These are phyloP conservation scores for Exophiala sp. DNA, from an alignment of 2,329 filamentous ascomycete genomes.

Conservation along the genomic window DNA sequence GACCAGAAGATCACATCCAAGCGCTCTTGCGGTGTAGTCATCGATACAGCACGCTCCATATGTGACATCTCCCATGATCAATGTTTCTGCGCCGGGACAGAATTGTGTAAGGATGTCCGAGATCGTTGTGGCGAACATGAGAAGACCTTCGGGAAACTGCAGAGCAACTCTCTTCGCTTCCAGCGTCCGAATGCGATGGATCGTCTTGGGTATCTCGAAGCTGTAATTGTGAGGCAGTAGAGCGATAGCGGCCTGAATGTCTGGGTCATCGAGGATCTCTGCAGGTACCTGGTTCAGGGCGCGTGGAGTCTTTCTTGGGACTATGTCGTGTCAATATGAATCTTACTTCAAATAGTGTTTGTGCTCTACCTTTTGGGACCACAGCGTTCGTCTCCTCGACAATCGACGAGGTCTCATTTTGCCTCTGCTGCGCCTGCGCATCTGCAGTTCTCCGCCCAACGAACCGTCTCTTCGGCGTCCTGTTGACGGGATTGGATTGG, in stretches of 20 bases:
- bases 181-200: slow-evolving; percentile 82
- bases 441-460: slow-evolving; percentile 74
- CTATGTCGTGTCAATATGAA: slow-evolving; percentile 40
- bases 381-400: slow-evolving; percentile 60
- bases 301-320: slow-evolving; percentile 68
- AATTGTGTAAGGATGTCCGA: slow-evolving; percentile 95
- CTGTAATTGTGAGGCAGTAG: slow-evolving; percentile 94
- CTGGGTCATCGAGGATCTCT: slow-evolving; percentile 78
- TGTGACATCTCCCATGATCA: slow-evolving; percentile 99
- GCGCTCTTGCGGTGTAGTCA: slow-evolving; percentile 90
- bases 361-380: slow-evolving; percentile 41
- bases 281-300: slow-evolving; percentile 88
- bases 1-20: slow-evolving; percentile 90
- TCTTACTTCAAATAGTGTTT: too few relatives aligned
- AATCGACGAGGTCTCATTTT: slow-evolving; percentile 62
- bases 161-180: slow-evolving; percentile 79
- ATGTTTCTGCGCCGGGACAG: slow-evolving; percentile 82
- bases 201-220: slow-evolving; percentile 97
- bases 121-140: slow-evolving; percentile 95
- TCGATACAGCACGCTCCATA: slow-evolving; percentile 99
- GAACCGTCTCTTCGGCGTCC: slow-evolving; percentile 83
- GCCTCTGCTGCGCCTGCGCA: slow-evolving; percentile 54
- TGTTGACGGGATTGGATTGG: slow-evolving; percentile 19
- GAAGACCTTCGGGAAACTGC: slow-evolving; percentile 94
- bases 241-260: slow-evolving; percentile 80